A percentile compares a stretch with the other conserved stretches of the same genome.
These are phyloP conservation scores for Diaporthe amygdali DNA, from an alignment of 2,329 filamentous ascomycete species.

Conservation along the genomic window DNA sequence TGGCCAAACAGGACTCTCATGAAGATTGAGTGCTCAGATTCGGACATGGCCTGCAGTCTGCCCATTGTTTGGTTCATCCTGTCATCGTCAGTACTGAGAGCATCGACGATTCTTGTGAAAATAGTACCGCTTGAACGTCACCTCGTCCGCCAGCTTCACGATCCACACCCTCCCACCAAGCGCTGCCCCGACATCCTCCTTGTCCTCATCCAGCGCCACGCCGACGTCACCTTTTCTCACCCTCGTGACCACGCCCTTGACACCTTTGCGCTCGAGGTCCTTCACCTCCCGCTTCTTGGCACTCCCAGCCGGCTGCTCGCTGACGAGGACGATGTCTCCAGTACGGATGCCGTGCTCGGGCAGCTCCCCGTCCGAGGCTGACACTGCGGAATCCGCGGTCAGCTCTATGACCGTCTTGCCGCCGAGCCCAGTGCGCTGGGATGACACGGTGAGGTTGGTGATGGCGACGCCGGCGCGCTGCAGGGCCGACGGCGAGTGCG, in stretches of 20 bases:
- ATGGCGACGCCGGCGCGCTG: constrained; percentile 81
- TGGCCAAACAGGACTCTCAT: constrained; percentile 68
- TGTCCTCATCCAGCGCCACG: constrained; percentile 73
- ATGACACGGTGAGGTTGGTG: constrained; percentile 74
- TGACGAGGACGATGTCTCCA: constrained; percentile 79
- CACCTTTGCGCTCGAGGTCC: constrained; percentile 72
- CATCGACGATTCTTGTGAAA: background rate
- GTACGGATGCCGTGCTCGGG: constrained; percentile 77
- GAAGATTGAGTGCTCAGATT: constrained; percentile 64
- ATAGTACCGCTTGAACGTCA: constrained; percentile 63
- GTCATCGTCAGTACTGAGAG: background rate
- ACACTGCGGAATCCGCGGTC: constrained; percentile 62
- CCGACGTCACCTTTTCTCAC: constrained; percentile 63
- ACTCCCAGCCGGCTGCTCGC: constrained; percentile 75
- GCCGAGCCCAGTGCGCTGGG: constrained; percentile 86
- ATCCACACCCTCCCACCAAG: constrained; percentile 62
- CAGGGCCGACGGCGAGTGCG: constrained; percentile 71
- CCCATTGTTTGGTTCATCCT: constrained; percentile 71
- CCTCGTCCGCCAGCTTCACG: constrained; percentile 72
- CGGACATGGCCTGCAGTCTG: constrained; percentile 61
- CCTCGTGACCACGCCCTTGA: constrained; percentile 72
- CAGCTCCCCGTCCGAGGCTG: constrained; percentile 51
- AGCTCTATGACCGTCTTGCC: constrained; percentile 92
- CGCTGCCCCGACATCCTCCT: constrained; percentile 50
- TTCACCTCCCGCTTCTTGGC: constrained; percentile 76